Evolutionary conservation across 148 eudicot genomes (phyloP).

Genomic region (Drosera capensis): DNA sequence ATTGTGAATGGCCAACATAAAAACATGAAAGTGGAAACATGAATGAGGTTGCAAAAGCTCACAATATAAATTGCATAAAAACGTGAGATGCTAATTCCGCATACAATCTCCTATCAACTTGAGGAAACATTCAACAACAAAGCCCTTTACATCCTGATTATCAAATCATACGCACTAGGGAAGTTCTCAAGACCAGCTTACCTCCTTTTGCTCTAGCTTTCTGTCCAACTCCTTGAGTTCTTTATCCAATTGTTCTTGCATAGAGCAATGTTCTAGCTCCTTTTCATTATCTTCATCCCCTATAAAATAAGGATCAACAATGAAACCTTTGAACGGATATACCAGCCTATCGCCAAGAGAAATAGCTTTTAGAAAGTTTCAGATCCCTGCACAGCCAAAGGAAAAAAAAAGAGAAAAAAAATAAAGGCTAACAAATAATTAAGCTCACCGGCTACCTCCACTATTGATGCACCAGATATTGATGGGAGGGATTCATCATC

Average conservation of each 20-base stretch:
- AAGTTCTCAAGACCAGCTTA: slow-evolving; percentile 5
- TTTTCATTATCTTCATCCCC: slow-evolving; percentile 70
- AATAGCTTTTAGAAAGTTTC: no score
- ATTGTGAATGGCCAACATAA: no score
- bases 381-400: no score
- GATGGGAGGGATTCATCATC: slow-evolving; percentile 51
- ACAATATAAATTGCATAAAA: no score
- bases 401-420: no score
- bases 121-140: no score
- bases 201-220: slow-evolving; percentile 90
- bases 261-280: slow-evolving; percentile 84
- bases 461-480: slow-evolving; percentile 20
- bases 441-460: slow-evolving; percentile 25
- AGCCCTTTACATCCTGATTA: no score
- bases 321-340: neutral
- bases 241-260: slow-evolving; percentile 71
- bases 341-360: neutral
- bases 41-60: no score
- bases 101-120: no score
- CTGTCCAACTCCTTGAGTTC: slow-evolving; percentile 84
- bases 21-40: no score
- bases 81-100: no score
- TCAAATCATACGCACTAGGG: neutral
- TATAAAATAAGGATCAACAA: slow-evolving; percentile 8
- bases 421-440: no score